phyloP scores from a whole-genome alignment of 169 alveolate species.

The Plasmodium knowlesi region DNA sequence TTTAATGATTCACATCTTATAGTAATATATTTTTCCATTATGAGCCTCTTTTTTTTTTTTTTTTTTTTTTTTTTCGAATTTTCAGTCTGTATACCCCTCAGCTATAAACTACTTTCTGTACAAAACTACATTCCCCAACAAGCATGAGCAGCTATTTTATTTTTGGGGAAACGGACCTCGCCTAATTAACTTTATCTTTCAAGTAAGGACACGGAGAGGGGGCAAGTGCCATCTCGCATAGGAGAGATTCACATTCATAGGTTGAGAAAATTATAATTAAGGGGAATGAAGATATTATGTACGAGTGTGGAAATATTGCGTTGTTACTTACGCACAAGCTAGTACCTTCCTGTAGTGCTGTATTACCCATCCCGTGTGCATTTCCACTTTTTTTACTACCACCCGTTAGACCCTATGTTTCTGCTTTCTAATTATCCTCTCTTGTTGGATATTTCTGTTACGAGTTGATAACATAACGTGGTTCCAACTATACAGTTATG shows the following conservation, averaged over 20 bases:
- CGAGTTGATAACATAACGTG: conserved; percentile 79
- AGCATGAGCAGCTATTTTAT: conserved; percentile 87
- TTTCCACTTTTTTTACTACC: background rate
- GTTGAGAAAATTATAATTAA: background rate
- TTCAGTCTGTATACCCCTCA: conserved; percentile 73
- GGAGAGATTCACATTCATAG: background rate
- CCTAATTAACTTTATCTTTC: conserved; percentile 71
- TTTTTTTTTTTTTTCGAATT: background rate
- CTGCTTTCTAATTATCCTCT: conserved; percentile 73
- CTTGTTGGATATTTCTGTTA: conserved; percentile 80
- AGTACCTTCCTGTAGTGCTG: background rate
- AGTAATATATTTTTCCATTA: background rate
- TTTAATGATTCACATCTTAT: background rate
- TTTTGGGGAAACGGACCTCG: conserved; percentile 89
- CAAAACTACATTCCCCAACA: conserved; percentile 85
- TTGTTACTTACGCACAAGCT: background rate
- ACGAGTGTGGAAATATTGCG: background rate
- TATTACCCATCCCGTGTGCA: background rate
- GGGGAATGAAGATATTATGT: background rate
- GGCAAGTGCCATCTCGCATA: background rate
- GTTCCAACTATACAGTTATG: conserved; percentile 78
- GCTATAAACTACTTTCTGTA: conserved; percentile 59
- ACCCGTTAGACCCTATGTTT: conserved; percentile 56
- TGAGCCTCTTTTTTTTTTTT: background rate
- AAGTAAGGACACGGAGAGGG: conserved; percentile 34